Evolutionary conservation across 1,139 yeast genomes (phyloP).

Genomic region (Casaregolazyma lundiana): DNA sequence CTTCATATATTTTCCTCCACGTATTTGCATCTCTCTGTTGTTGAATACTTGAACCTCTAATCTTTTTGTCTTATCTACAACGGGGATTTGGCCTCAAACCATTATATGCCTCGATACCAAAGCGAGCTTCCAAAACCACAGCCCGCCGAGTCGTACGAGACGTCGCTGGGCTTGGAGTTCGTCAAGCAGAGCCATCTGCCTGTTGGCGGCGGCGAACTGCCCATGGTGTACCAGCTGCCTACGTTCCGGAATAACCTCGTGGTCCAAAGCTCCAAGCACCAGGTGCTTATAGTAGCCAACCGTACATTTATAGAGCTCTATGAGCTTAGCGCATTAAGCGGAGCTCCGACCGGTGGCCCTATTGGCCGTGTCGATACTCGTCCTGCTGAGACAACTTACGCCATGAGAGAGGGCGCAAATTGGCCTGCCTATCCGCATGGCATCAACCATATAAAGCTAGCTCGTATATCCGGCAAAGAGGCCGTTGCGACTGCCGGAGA

Average conservation of each 20-base stretch:
- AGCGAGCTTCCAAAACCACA: conserved; percentile 15
- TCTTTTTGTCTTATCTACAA: neutral
- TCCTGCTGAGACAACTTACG: conserved; percentile 20
- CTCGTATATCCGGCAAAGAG: conserved; percentile 26
- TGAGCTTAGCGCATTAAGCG: conserved; percentile 19
- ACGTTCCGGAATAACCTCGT: conserved; percentile 25
- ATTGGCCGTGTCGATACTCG: conserved; percentile 16
- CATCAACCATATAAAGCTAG: conserved; percentile 44
- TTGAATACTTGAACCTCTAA: neutral
- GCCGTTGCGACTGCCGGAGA: conserved; percentile 50
- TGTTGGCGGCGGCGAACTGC: conserved; percentile 3
- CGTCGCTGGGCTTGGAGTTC: conserved; percentile 16
- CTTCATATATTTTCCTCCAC: neutral
- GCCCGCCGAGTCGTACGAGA: conserved; percentile 14
- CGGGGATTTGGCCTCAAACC: neutral
- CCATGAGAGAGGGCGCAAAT: conserved; percentile 24
- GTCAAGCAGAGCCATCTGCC: conserved; percentile 5
- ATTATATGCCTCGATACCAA: neutral
- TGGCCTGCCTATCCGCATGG: conserved; percentile 46
- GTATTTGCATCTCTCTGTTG: neutral
- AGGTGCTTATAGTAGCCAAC: conserved; percentile 22
- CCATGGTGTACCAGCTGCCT: conserved; percentile 13
- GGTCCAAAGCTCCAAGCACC: conserved; percentile 18
- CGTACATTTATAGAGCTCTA: conserved; percentile 19
- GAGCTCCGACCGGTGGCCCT: conserved; percentile 16